These are phyloP conservation scores for Pseudogymnoascus sp. DNA, from an alignment of 2,329 filamentous ascomycete genomes.

Conservation along the genomic window DNA sequence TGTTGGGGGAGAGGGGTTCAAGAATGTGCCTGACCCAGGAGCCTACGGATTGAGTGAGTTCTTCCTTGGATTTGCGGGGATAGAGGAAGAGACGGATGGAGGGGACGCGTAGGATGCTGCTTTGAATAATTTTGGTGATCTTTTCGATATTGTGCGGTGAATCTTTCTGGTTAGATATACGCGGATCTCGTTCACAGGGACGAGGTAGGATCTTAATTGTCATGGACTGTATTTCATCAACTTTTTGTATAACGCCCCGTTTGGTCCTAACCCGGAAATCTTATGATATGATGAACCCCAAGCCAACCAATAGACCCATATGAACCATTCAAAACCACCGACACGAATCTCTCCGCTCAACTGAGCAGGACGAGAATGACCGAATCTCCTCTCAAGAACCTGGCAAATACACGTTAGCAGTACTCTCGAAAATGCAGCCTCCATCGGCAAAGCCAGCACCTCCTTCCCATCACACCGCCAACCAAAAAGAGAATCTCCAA, in stretches of 20 bases:
- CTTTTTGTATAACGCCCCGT: conserved; percentile 12
- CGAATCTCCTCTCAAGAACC: conserved; percentile 32
- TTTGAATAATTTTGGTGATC: background rate
- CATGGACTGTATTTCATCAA: conserved; percentile 21
- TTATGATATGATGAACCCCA: conserved; percentile 12
- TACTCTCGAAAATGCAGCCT: background rate
- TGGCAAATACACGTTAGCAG: conserved; percentile 13
- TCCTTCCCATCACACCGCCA: conserved; percentile 12
- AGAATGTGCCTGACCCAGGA: conserved; percentile 70
- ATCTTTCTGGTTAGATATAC: conserved; percentile 9
- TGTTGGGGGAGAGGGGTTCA: conserved; percentile 65
- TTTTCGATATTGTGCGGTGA: conserved; percentile 1
- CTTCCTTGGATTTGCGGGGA: conserved; percentile 63
- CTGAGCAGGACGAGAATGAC: conserved; percentile 31
- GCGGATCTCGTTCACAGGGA: background rate
- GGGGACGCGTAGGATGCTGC: background rate
- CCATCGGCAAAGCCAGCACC: background rate
- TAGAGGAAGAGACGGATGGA: conserved; percentile 16
- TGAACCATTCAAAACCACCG: conserved; percentile 10
- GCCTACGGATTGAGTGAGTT: conserved; percentile 68
- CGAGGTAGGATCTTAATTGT: conserved; percentile 1
- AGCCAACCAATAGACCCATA: conserved; percentile 10
- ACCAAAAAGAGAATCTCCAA: conserved; percentile 12
- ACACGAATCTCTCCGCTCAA: conserved; percentile 20
- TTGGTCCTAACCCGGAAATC: conserved; percentile 9